Percentiles rank a stretch among this genome's conserved stretches.
These are phyloP conservation scores for Yamadazyma phyllophila DNA, from an alignment of 805 yeast species.

Conservation along the genomic window DNA sequence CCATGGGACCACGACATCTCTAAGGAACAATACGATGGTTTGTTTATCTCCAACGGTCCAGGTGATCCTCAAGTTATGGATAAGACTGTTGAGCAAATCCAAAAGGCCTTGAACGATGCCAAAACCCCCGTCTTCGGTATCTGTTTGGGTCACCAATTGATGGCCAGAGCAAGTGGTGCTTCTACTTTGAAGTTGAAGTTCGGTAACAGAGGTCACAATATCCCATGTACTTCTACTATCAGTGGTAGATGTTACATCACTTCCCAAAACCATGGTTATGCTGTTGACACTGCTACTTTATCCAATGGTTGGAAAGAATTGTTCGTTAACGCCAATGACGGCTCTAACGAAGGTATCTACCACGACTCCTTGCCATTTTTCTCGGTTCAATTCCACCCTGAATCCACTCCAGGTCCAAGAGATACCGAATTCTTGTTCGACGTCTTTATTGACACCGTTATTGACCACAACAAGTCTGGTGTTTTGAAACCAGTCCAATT, in stretches of 20 bases:
- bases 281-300: conserved; percentile 82
- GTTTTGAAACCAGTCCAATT: conserved; percentile 70
- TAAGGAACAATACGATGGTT: conserved; percentile 84
- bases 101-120: conserved; percentile 55
- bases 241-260: conserved; percentile 98
- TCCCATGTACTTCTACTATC: conserved; percentile 86
- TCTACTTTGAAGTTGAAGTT: conserved; percentile 87
- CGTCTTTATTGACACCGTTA: conserved; percentile 80
- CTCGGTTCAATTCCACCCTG: conserved; percentile 99
- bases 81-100: conserved; percentile 60
- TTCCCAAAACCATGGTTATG: conserved; percentile 98
- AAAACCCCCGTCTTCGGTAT: conserved; percentile 95
- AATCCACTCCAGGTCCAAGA: conserved; percentile 98
- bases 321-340: conserved; percentile 94
- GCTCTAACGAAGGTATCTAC: conserved; percentile 97
- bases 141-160: conserved; percentile 95
- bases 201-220: conserved; percentile 99
- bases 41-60: conserved; percentile 96
- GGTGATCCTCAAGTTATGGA: conserved; percentile 95
- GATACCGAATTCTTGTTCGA: conserved; percentile 98
- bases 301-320: conserved; percentile 85
- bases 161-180: conserved; percentile 96
- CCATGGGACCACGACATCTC: conserved; percentile 93
- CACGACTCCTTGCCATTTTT: conserved; percentile 83
- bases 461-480: conserved; percentile 59